phyloP scores from a whole-genome alignment of 2,329 filamentous ascomycete genomes.

The Claviceps capensis region DNA sequence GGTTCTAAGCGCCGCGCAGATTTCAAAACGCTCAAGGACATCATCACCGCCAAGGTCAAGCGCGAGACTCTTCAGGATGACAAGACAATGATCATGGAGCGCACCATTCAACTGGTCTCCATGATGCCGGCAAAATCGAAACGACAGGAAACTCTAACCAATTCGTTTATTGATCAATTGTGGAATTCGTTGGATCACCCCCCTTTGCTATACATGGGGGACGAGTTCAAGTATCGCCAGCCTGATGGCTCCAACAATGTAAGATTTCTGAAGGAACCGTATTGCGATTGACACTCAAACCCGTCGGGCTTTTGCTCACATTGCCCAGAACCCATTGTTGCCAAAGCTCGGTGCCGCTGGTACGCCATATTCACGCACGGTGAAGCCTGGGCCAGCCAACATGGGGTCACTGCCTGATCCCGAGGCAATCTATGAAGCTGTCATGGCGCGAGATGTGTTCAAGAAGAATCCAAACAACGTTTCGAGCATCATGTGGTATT shows the following conservation, averaged over 20 bases:
- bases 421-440: slow-evolving; percentile 43
- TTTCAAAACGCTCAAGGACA: slow-evolving; percentile 44
- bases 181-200: slow-evolving; percentile 64
- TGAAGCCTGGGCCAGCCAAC: slow-evolving; percentile 43
- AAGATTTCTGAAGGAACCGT: slow-evolving; percentile 7
- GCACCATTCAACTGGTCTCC: slow-evolving; percentile 55
- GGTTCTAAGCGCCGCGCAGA: slow-evolving; percentile 25
- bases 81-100: slow-evolving; percentile 66
- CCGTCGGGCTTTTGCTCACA: slow-evolving; percentile 17
- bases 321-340: slow-evolving; percentile 43
- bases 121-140: slow-evolving; percentile 49
- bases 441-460: slow-evolving; percentile 40
- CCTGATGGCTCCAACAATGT: slow-evolving; percentile 59
- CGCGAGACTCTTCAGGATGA: slow-evolving; percentile 54
- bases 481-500: slow-evolving; percentile 58
- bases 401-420: slow-evolving; percentile 56
- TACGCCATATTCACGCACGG: slow-evolving; percentile 52
- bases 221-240: slow-evolving; percentile 50
- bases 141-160: slow-evolving; percentile 48
- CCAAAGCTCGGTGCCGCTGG: slow-evolving; percentile 55
- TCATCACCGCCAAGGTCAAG: slow-evolving; percentile 49
- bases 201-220: slow-evolving; percentile 49
- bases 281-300: too few species aligned
- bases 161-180: slow-evolving; percentile 52
- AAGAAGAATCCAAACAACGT: slow-evolving; percentile 56